phyloP scores from a whole-genome alignment of 108 stramenopile genomes.

The Poteriospumella lacustris region DNA sequence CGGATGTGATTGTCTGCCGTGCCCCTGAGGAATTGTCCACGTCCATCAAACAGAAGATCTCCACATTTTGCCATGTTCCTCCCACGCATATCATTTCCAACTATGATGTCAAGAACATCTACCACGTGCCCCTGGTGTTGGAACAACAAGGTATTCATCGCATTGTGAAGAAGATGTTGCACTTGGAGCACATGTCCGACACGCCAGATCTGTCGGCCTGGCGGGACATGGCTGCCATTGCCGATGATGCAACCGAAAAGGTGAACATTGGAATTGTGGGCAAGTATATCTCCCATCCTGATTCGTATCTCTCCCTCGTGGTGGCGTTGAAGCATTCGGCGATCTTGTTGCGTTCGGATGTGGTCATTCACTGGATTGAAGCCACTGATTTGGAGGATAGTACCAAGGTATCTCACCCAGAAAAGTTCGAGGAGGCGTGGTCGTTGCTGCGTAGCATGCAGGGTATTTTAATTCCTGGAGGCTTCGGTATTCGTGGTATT shows the following conservation, averaged over 20 bases:
- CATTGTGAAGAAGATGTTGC: conserved; percentile 61
- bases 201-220: conserved; percentile 70
- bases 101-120: conserved; percentile 97
- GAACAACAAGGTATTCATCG: conserved; percentile 68
- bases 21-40: conserved; percentile 59
- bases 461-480: conserved; percentile 83
- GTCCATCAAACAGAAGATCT: conserved; percentile 81
- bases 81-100: conserved; percentile 76
- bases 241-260: conserved; percentile 65
- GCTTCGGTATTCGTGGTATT: conserved; percentile 84
- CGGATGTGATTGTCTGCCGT: conserved; percentile 91
- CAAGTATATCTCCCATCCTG: conserved; percentile 85
- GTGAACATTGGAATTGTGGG: conserved; percentile 91
- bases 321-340: conserved; percentile 85
- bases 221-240: conserved; percentile 72
- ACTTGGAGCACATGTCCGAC: conserved; percentile 49
- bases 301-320: background rate
- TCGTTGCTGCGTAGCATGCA: background rate
- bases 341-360: conserved; percentile 71
- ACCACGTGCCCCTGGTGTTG: conserved; percentile 90
- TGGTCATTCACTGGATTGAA: conserved; percentile 91
- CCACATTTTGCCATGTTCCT: conserved; percentile 90
- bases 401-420: conserved; percentile 29
- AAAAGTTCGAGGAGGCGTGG: conserved; percentile 4
- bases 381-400: conserved; percentile 74